Evolutionary conservation across 2,329 filamentous ascomycete genomes (phyloP), one percentile per base, ranked within the genome.

Genomic region (Passalora sequoiae): DNA sequence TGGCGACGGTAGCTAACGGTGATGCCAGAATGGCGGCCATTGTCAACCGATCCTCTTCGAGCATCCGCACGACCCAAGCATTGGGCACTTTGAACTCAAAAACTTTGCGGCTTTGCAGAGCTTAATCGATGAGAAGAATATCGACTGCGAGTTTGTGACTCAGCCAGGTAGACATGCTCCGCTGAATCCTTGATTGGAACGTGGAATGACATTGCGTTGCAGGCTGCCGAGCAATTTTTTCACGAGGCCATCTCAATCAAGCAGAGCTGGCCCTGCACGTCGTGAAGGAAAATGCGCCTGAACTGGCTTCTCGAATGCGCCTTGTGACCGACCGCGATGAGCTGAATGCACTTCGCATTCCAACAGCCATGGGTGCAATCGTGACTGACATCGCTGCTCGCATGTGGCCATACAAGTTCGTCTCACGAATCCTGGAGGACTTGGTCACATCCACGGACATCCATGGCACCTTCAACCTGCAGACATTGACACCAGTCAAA

Each of bases 361-460:
- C 76, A 0, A 62, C 63, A 6, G 81, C 80, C 5, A 60, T 73
- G 6, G 86, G 81, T 2, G 84, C 80, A 4, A 73, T 88, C 3
- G 67, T 83, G 12, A 83, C 83, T 49, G 68, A 69, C 29, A 68
- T 77, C 30, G 85, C 86, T 0, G 84, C 81, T 0, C 80, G 79
- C 54, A 61, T 87, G 33, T 89, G 84, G 84, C 88, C 88, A 0
- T 94, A 94, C 65, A 94, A 92, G 66, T 76, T 94, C 13, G 81
- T 94, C 2, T 71, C 80, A 1, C 83, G 80, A 65, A 72, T 89
- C 0, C 67, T 94, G 1, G 78, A 86, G 59, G 64, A 69, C 6
- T 72, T 86, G 0, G 57, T 76, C 6, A 65, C 70, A 13, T 62
- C 63, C 1, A 44, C 49, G 3, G 21, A 50, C 0, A 22, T 49